Percentiles rank a stretch among this genome's conserved stretches.
phyloP scores from a whole-genome alignment of 768 basidiomycete genomes.

The Dacryopinax primogenitus region DNA sequence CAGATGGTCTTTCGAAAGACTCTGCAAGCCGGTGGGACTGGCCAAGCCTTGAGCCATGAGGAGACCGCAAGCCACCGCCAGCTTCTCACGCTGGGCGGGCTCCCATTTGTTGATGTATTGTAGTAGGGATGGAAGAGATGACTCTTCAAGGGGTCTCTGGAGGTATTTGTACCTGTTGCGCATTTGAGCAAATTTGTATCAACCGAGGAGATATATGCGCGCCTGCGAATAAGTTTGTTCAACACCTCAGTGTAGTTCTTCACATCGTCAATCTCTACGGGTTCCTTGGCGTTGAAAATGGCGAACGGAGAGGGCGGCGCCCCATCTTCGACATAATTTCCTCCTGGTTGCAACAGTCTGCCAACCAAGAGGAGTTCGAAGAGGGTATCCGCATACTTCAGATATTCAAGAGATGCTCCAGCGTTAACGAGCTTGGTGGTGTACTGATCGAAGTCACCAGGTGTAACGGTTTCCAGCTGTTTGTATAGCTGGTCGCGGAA shows the following conservation, averaged over 20 bases:
- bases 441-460: slow-evolving; percentile 70
- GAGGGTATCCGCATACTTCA: slow-evolving; percentile 93
- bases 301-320: slow-evolving; percentile 81
- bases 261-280: slow-evolving; percentile 69
- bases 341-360: slow-evolving; percentile 91
- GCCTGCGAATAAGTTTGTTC: slow-evolving; percentile 93
- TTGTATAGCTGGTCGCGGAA: slow-evolving; percentile 90
- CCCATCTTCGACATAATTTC: slow-evolving; percentile 76
- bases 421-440: slow-evolving; percentile 78
- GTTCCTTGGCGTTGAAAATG: slow-evolving; percentile 66
- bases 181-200: slow-evolving; percentile 12
- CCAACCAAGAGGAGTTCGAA: slow-evolving; percentile 95
- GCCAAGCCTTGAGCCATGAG: slow-evolving; percentile 75
- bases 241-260: slow-evolving; percentile 90
- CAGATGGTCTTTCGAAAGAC: slow-evolving; percentile 83
- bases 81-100: slow-evolving; percentile 61
- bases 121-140: slow-evolving; percentile 64
- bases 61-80: slow-evolving; percentile 68
- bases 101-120: slow-evolving; percentile 86
- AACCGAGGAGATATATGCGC: slow-evolving; percentile 16
- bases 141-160: slow-evolving; percentile 87
- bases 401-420: slow-evolving; percentile 82
- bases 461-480: slow-evolving; percentile 69
- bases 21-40: slow-evolving; percentile 61
- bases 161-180: slow-evolving; percentile 90